Percentiles rank a stretch among this genome's conserved stretches.
Evolutionary conservation across 75 land plant species (phyloP).

Genomic region (Larix kaempferi): DNA sequence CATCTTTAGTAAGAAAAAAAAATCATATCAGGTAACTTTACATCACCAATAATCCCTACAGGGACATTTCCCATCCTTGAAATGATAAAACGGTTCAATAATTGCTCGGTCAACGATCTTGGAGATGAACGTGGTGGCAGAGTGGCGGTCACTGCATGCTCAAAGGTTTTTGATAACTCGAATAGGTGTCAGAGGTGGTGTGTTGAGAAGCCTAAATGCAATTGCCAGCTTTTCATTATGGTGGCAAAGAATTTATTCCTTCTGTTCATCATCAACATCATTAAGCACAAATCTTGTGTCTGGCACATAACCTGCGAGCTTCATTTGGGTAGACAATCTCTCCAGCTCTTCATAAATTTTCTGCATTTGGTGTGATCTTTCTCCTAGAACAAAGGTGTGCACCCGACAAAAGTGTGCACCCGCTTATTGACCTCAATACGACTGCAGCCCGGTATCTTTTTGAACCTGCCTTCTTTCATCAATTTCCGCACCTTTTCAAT

Average conservation of each 20-base stretch:
- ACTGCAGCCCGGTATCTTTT: conserved; percentile 8
- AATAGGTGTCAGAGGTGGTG: not conserved
- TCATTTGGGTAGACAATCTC: conserved; percentile 3
- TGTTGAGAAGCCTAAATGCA: conserved; percentile 4
- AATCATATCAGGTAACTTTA: not conserved
- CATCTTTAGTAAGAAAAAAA: not conserved
- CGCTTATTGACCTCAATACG: conserved; percentile 5
- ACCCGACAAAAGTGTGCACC: conserved; percentile 3
- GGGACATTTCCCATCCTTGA: conserved; percentile 2
- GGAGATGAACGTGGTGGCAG: conserved; percentile 10
- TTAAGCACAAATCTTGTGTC: conserved; percentile 1
- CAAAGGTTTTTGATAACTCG: conserved; percentile 5
- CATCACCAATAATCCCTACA: conserved; percentile 9
- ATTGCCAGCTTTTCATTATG: not conserved
- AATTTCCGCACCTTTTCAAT: not conserved
- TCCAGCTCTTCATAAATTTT: conserved; percentile 5
- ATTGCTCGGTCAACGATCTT: conserved; percentile 4
- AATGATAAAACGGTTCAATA: conserved; percentile 10
- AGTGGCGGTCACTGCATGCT: conserved; percentile 7
- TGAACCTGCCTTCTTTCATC: not conserved
- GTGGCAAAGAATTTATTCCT: conserved; percentile 9
- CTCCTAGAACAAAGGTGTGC: not conserved
- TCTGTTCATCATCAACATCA: conserved; percentile 7
- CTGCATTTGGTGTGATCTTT: conserved; percentile 1
- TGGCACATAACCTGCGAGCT: not conserved